Evolutionary conservation across 495 filamentous ascomycete genomes (phyloP).

Genomic region (Lasiosphaeria ovina): DNA sequence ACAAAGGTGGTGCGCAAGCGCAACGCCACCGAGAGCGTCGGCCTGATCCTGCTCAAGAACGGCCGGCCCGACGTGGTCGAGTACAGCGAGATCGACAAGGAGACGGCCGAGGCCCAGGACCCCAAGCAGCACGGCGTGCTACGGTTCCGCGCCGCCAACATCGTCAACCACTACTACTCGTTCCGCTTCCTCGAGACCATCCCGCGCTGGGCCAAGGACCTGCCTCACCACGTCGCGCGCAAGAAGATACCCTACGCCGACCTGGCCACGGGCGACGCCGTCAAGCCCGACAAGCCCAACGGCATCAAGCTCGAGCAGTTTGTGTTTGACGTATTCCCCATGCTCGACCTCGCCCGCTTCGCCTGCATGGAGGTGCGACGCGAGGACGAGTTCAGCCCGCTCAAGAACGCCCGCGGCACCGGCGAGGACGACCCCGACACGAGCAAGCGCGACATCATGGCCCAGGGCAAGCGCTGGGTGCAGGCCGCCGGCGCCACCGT

Average conservation of each 20-base stretch:
- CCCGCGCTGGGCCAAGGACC: slow-evolving; percentile 75
- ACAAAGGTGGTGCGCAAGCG: slow-evolving; percentile 99
- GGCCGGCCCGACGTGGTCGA: slow-evolving; percentile 97
- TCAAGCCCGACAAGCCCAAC: slow-evolving; percentile 92
- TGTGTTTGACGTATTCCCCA: slow-evolving; percentile 97
- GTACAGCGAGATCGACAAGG: slow-evolving; percentile 94
- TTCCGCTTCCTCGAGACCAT: slow-evolving; percentile 90
- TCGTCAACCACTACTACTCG: slow-evolving; percentile 99
- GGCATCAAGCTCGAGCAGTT: slow-evolving; percentile 99
- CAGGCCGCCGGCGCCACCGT: slow-evolving; percentile 75
- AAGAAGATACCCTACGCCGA: slow-evolving; percentile 97
- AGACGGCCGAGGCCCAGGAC: slow-evolving; percentile 84
- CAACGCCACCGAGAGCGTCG: slow-evolving; percentile 93
- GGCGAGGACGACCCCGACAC: slow-evolving; percentile 94
- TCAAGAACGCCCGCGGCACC: slow-evolving; percentile 93
- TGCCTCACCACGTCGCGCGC: slow-evolving; percentile 92
- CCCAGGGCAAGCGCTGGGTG: slow-evolving; percentile 82
- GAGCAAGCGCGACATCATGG: slow-evolving; percentile 82
- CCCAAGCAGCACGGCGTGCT: slow-evolving; percentile 76
- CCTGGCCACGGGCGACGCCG: slow-evolving; percentile 65
- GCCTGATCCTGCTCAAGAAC: slow-evolving; percentile 90
- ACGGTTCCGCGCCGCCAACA: slow-evolving; percentile 97
- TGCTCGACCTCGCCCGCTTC: slow-evolving; percentile 82
- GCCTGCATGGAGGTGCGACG: slow-evolving; percentile 93
- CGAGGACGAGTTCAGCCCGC: slow-evolving; percentile 96